phyloP scores from a whole-genome alignment of 352 stramenopile species.

The Hyaloperonospora brassicae region DNA sequence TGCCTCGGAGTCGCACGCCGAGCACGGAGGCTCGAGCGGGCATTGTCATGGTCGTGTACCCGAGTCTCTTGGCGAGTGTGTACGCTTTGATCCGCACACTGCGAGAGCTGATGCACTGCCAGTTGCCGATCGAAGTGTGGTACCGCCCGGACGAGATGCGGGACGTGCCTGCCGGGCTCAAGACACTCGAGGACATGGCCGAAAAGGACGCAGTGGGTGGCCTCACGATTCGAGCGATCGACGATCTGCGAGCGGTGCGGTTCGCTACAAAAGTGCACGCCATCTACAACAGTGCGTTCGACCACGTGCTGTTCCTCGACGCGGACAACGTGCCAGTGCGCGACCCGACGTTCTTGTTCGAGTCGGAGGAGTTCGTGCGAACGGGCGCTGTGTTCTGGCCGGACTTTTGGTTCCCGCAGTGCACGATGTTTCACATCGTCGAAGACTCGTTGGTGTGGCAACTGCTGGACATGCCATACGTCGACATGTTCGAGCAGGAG shows the following conservation, averaged over 20 bases:
- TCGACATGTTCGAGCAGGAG: slow-evolving; percentile 39
- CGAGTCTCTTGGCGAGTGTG: slow-evolving; percentile 31
- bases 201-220: slow-evolving; percentile 4
- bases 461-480: slow-evolving; percentile 34
- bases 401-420: slow-evolving; percentile 45
- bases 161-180: slow-evolving; percentile 13
- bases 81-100: slow-evolving; percentile 35
- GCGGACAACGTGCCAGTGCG: slow-evolving; percentile 43
- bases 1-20: slow-evolving; percentile 8
- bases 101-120: slow-evolving; percentile 24
- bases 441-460: slow-evolving; percentile 41
- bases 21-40: slow-evolving; percentile 6
- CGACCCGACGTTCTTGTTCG: slow-evolving; percentile 31
- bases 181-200: slow-evolving; percentile 23
- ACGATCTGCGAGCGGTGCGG: slow-evolving; percentile 15
- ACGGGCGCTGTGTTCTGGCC: slow-evolving; percentile 51
- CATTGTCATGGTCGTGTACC: slow-evolving; percentile 51
- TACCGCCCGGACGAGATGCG: slow-evolving; percentile 32
- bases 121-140: slow-evolving; percentile 47
- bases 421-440: slow-evolving; percentile 43
- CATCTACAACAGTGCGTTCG: slow-evolving; percentile 36
- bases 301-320: slow-evolving; percentile 43
- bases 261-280: slow-evolving; percentile 47
- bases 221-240: slow-evolving; percentile 23
- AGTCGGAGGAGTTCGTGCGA: slow-evolving; percentile 25